Base-by-base conservation (phyloP, 2,329 filamentous ascomycete genomes). In the Calonectria montana region DNA sequence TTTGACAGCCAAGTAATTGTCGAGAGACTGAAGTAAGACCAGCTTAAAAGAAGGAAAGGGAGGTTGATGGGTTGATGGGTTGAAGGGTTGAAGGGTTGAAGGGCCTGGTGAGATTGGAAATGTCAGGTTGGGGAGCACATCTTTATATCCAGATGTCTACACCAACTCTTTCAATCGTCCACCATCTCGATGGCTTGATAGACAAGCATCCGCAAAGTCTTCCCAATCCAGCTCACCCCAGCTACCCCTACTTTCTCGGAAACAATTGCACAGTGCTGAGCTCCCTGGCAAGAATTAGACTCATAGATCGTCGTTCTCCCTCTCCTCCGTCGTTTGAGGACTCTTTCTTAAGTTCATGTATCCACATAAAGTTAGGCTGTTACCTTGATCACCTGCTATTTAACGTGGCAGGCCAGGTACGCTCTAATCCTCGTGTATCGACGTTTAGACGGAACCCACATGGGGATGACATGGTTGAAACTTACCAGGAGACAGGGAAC, bases 1-100 rank as follows among this genome's bases (percentile, higher is more conserved):
- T 57, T 35, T 39, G 31, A 39, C 53, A 23, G 23, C 35, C 4
- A n/a, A 16, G 21, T 7, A 15, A 15, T 59, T 37, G n/a, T 12
- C 21, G 53, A 59, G 37, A 25, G 53, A 37, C 12, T 59, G 53
- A 59, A 59, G 18, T 59, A 59, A 59, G 53, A 59, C 53, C 53
- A 59, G 53, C 53, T 59, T 59, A 59, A 39, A 59, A 41, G 53
- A 59, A 59, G 13, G 21, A 39, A 59, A 41, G 53, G 35, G 35
- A 39, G 53, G 53, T 59, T n/a, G 15, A 15, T 59, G 53, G 18
- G 35, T 59, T 18, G 31, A 59, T 18, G 53, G 35, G 21, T 35
- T 37, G 31, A 59, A 23, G 15, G 25, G 53, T 59, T 18, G 31
- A 59, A 10, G 53, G 35, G 21, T 35, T 37, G 31, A 59, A 23